These are phyloP conservation scores for Tuber indicum DNA, from an alignment of 495 filamentous ascomycete genomes.

Conservation along the genomic window DNA sequence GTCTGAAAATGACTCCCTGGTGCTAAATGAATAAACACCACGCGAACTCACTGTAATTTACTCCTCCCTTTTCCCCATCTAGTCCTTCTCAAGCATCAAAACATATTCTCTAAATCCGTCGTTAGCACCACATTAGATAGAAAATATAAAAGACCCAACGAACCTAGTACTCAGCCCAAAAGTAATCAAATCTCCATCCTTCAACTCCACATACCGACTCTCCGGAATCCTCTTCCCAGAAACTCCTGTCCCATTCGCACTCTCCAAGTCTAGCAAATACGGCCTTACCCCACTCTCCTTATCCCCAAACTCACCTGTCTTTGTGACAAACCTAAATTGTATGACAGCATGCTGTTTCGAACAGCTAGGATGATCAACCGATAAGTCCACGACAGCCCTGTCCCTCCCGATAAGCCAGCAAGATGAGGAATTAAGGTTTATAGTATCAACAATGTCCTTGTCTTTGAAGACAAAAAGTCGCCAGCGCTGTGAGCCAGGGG, in stretches of 20 bases:
- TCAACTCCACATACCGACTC: slow-evolving; percentile 76
- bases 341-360: slow-evolving; percentile 93
- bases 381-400: slow-evolving; percentile 67
- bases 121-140: slow-evolving; percentile 10
- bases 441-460: slow-evolving; percentile 66
- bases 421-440: slow-evolving; percentile 65
- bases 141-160: slow-evolving; percentile 5
- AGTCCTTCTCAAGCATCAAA: slow-evolving; percentile 55
- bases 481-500: slow-evolving; percentile 70
- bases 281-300: slow-evolving; percentile 73
- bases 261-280: slow-evolving; percentile 90
- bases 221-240: slow-evolving; percentile 67
- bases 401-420: slow-evolving; percentile 92
- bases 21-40: background rate
- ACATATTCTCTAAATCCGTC: slow-evolving; percentile 58
- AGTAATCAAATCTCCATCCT: slow-evolving; percentile 77
- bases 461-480: slow-evolving; percentile 92
- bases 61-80: slow-evolving; percentile 4
- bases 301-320: slow-evolving; percentile 78
- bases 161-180: slow-evolving; percentile 76
- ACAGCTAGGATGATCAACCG: slow-evolving; percentile 81
- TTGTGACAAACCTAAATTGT: slow-evolving; percentile 81
- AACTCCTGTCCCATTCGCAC: slow-evolving; percentile 80
- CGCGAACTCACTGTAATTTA: background rate
- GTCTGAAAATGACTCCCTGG: background rate